Evolutionary conservation across 805 yeast genomes (phyloP).

Genomic region (Metschnikowia kunwiensis): DNA sequence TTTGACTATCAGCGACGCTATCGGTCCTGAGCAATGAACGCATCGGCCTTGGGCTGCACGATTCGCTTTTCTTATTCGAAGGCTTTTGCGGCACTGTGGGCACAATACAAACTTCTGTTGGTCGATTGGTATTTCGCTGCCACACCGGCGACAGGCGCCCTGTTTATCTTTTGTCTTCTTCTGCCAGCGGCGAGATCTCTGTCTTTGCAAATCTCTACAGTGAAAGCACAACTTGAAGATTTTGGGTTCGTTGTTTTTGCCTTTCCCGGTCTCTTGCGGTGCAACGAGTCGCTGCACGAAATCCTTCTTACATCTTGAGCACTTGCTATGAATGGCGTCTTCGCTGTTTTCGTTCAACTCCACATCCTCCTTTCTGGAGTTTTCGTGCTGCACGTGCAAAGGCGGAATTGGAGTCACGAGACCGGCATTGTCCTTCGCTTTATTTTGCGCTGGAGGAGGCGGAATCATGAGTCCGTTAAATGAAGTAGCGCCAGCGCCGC

Average conservation of each 20-base stretch:
- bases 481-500: slow-evolving; percentile 11
- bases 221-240: slow-evolving; percentile 57
- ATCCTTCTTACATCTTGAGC: slow-evolving; percentile 60
- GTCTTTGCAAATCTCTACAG: slow-evolving; percentile 62
- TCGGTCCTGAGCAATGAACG: slow-evolving; percentile 65
- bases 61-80: slow-evolving; percentile 53
- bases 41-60: slow-evolving; percentile 64
- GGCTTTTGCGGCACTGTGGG: slow-evolving; percentile 53
- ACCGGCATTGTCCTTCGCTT: slow-evolving; percentile 16
- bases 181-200: slow-evolving; percentile 65
- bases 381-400: slow-evolving; percentile 42
- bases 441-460: slow-evolving; percentile 7
- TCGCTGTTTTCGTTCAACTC: slow-evolving; percentile 8
- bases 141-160: slow-evolving; percentile 68
- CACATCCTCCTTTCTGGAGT: slow-evolving; percentile 16
- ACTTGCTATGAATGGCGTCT: slow-evolving; percentile 22
- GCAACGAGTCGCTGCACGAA: slow-evolving; percentile 45
- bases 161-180: slow-evolving; percentile 53
- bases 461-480: slow-evolving; percentile 10
- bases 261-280: slow-evolving; percentile 27
- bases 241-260: slow-evolving; percentile 39
- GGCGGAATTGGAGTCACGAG: slow-evolving; percentile 39
- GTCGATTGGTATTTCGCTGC: slow-evolving; percentile 49
- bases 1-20: slow-evolving; percentile 38
- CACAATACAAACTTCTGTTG: slow-evolving; percentile 56